These are phyloP conservation scores for Magnolia officinalis DNA, from an alignment of 164 flowering plant genomes.

Conservation along the genomic window DNA sequence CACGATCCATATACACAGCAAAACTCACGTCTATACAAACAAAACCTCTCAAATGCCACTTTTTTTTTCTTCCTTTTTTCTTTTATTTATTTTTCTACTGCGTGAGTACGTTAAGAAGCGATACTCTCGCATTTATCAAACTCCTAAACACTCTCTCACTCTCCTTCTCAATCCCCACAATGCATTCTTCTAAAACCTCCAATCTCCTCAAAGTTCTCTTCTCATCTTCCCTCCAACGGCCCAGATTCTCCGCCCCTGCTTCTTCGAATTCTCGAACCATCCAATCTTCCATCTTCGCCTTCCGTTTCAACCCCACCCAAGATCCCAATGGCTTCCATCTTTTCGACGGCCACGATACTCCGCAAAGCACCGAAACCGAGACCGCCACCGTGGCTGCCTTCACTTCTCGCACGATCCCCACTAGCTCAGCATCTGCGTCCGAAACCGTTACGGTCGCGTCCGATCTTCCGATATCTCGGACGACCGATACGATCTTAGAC, in stretches of 20 bases:
- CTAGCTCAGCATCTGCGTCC: constrained; percentile 34
- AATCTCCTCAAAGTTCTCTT: constrained; percentile 35
- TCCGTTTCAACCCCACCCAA: constrained; percentile 28
- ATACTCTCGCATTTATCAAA: constrained; percentile 67
- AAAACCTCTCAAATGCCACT: too few species aligned
- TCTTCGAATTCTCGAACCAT: constrained; percentile 41
- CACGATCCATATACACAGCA: constrained; percentile 2
- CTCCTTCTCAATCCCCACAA: constrained; percentile 43
- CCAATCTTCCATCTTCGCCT: constrained; percentile 27
- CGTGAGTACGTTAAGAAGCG: constrained; percentile 63
- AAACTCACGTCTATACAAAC: constrained; percentile 1
- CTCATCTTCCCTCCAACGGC: constrained; percentile 44
- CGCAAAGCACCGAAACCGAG: constrained; percentile 37
- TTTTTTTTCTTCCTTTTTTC: background rate
- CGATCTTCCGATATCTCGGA: constrained; percentile 17
- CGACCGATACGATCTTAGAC: constrained; percentile 26
- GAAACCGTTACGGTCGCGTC: background rate
- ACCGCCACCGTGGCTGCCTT: constrained; percentile 36
- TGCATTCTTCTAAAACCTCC: constrained; percentile 45
- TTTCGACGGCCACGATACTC: constrained; percentile 22
- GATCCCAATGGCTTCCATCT: constrained; percentile 11
- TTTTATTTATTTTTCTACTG: constrained; percentile 16
- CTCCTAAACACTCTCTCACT: constrained; percentile 61
- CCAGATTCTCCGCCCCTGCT: constrained; percentile 27
- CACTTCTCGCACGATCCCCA: constrained; percentile 29